A percentile compares a stretch with the other conserved stretches of the same genome.
Conservation (phyloP, 139 green algal species). For the Edaphochlamys debaryana region DNA sequence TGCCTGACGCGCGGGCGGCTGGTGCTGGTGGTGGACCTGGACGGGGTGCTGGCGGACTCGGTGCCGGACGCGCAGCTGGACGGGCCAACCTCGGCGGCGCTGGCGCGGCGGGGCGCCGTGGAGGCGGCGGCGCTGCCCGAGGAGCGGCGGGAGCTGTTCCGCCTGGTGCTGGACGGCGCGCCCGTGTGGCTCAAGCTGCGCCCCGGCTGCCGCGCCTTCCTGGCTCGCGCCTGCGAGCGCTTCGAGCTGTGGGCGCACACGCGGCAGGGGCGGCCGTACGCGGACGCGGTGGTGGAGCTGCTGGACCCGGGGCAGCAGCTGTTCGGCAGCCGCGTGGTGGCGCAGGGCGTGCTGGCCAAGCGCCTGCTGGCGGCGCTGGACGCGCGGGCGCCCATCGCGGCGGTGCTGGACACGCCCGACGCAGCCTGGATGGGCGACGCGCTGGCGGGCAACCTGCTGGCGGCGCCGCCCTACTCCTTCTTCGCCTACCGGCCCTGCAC, state of each 20-base stretch:
- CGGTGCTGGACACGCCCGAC: slow-evolving; percentile 85
- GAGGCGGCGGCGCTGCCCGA: slow-evolving; percentile 41
- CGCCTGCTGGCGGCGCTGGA: slow-evolving; percentile 78
- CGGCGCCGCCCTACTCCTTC: slow-evolving; percentile 90
- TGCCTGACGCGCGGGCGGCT: slow-evolving; percentile 40
- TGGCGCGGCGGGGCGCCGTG: slow-evolving; percentile 22
- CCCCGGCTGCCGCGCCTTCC: slow-evolving; percentile 79
- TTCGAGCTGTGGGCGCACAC: slow-evolving; percentile 96
- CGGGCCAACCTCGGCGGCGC: slow-evolving; percentile 35
- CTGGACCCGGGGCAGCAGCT: slow-evolving; percentile 78
- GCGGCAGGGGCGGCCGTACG: slow-evolving; percentile 68
- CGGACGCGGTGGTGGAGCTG: slow-evolving; percentile 81
- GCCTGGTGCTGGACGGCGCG: slow-evolving; percentile 55
- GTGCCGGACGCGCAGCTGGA: slow-evolving; percentile 56
- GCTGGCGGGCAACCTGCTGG: slow-evolving; percentile 79
- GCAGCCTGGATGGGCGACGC: slow-evolving; percentile 23
- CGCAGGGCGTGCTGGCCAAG: slow-evolving; percentile 48
- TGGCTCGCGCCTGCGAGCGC: slow-evolving; percentile 58
- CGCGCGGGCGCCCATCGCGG: slow-evolving; percentile 63
- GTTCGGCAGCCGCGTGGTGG: slow-evolving; percentile 81
- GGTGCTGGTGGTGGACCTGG: slow-evolving; percentile 92
- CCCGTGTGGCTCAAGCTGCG: slow-evolving; percentile 95
- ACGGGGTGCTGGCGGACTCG: slow-evolving; percentile 94
- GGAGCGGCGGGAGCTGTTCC: slow-evolving; percentile 67
- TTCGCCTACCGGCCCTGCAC: slow-evolving; percentile 64